Conservation (phyloP, 768 basidiomycete genomes). For the Favolaschia claudopus region DNA sequence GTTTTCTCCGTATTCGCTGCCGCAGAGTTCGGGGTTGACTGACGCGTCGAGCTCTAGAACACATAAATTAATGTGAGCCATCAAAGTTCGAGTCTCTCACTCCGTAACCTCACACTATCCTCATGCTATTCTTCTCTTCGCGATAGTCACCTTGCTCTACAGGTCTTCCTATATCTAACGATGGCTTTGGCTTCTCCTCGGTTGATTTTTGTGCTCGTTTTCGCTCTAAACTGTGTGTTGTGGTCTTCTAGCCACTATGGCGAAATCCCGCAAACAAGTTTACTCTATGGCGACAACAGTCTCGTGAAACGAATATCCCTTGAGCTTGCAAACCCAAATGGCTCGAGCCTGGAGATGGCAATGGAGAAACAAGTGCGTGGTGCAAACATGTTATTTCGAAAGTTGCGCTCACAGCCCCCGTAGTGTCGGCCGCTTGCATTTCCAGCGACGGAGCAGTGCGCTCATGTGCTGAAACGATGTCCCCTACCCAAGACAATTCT, state of each 20-base stretch:
- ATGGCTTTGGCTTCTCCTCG: slow-evolving; percentile 61
- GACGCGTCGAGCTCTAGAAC: too few species aligned
- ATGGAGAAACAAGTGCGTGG: slow-evolving; percentile 38
- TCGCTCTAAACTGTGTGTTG: slow-evolving; percentile 66
- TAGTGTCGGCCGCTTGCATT: slow-evolving; percentile 75
- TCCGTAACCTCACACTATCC: not conserved
- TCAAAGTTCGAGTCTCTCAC: not conserved
- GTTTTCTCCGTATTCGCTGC: too few species aligned
- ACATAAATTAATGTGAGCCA: too few species aligned
- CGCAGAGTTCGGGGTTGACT: too few species aligned
- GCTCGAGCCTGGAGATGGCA: slow-evolving; percentile 16
- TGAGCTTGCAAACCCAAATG: slow-evolving; percentile 42
- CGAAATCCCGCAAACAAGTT: slow-evolving; percentile 34
- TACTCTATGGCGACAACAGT: slow-evolving; percentile 39
- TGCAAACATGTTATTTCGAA: not conserved
- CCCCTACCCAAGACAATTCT: slow-evolving; percentile 68
- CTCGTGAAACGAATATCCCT: slow-evolving; percentile 52
- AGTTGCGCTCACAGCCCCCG: not conserved
- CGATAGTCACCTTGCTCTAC: not conserved
- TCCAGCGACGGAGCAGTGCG: slow-evolving; percentile 65
- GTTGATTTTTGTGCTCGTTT: slow-evolving; percentile 56
- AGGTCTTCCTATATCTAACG: slow-evolving; percentile 3
- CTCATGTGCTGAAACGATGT: slow-evolving; percentile 67
- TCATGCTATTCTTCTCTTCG: slow-evolving; percentile 6
- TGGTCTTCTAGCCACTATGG: slow-evolving; percentile 71